phyloP scores from a whole-genome alignment of 2,329 filamentous ascomycete species.

The Cytospora schulzeri region DNA sequence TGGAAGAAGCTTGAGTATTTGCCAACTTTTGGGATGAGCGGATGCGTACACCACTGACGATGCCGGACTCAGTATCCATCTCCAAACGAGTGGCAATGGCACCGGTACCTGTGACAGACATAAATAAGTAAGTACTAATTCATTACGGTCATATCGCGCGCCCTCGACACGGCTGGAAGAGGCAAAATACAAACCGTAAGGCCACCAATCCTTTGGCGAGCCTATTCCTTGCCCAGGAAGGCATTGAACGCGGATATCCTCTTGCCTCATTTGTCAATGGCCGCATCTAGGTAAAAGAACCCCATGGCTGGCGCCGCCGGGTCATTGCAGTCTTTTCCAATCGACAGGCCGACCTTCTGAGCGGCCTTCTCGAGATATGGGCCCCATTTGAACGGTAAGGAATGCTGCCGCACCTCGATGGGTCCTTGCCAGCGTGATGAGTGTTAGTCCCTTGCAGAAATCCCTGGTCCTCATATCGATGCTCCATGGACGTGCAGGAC shows the following conservation, averaged over 20 bases:
- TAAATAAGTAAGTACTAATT: not conserved
- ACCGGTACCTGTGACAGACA: slow-evolving; percentile 31
- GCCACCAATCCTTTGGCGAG: slow-evolving; percentile 27
- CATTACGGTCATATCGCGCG: not conserved
- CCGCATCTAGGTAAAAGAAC: slow-evolving; percentile 35
- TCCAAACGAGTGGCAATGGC: slow-evolving; percentile 35
- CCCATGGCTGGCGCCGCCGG: slow-evolving; percentile 34
- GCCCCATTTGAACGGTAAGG: not conserved
- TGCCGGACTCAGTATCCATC: slow-evolving; percentile 27
- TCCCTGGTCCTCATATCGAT: too few species aligned
- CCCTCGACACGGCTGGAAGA: not conserved
- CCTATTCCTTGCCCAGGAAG: slow-evolving; percentile 34
- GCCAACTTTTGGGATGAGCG: slow-evolving; percentile 11
- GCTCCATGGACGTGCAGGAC: too few species aligned
- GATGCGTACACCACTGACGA: slow-evolving; percentile 33
- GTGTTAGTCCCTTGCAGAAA: too few species aligned
- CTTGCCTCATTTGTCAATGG: slow-evolving; percentile 32
- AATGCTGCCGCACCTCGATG: too few species aligned
- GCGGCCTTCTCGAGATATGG: slow-evolving; percentile 31
- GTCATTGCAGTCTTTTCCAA: slow-evolving; percentile 35
- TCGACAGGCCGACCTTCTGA: slow-evolving; percentile 33
- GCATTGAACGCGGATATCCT: slow-evolving; percentile 35
- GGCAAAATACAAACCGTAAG: slow-evolving; percentile 34
- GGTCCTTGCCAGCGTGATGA: not conserved
- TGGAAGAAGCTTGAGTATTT: not conserved